Base-by-base conservation (phyloP, 2,329 filamentous ascomycete genomes). In the Sordariomycetes sp. region DNA sequence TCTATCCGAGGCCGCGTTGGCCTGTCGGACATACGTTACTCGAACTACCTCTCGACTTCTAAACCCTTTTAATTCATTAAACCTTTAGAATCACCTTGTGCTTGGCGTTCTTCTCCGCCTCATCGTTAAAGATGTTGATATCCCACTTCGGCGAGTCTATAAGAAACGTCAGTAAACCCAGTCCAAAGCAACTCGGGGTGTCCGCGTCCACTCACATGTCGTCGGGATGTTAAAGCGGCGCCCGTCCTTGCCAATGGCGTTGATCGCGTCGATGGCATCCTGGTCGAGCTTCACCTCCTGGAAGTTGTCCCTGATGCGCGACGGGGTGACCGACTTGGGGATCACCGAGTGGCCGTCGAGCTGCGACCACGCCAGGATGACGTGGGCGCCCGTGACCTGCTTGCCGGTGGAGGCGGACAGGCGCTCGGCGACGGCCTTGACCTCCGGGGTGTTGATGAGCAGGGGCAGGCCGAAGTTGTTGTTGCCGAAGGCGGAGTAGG, bases 251-350 rank as follows among this genome's bases (percentile, higher is more conserved):
- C 84, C 85, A 8, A 89, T 79, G 67, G 78, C 73, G 69, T 84
- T 79, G 53, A 89, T 78, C 16, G 78, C 82, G 61, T 77, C 74
- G 65, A 85, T 79, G 63, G 86, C 80, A 58, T 78, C 76, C 46
- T 79, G 75, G 52, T 74, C 71, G 60, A 89, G 73, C 66, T 88
- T 79, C 55, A 85, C 77, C 70, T 88, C 79, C 72, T 85, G 74
- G 67, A 86, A 89, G 77, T 91, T 90, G 66, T 76, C 79, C 65
- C 80, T 74, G 64, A 91, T 90, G 59, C 88, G 81, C 37, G 76
- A 76, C 55, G 82, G 77, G 59, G 80, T 89, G 62, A 89, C 86
- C 22, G 80, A 86, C 78, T 90, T 90, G 66, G 88, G 88, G 64
- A 90, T 89, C 64, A 90, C 87, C 64, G 77, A 82, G 71, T 85